Conservation (phyloP, 164 flowering plant genomes). For the Vitis vinifera region DNA sequence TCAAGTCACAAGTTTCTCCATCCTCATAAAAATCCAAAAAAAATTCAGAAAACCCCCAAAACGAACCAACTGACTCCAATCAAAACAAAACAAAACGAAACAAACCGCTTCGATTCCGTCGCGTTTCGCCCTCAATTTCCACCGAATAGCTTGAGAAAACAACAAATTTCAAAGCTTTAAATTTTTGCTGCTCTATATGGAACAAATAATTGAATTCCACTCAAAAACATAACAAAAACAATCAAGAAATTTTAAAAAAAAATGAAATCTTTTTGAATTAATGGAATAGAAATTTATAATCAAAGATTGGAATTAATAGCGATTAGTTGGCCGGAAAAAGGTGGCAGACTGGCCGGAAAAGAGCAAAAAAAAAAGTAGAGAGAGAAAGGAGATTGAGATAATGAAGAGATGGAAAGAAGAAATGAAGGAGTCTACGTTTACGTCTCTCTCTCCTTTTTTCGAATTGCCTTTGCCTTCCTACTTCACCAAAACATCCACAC, state of each 20-base stretch:
- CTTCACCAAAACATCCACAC: not conserved
- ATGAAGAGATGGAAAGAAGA: slow-evolving; percentile 1
- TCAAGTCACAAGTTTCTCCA: slow-evolving; percentile 25
- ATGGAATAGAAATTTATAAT: not conserved
- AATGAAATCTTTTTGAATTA: not conserved
- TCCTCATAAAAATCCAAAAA: slow-evolving; percentile 5
- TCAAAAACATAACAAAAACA: slow-evolving; percentile 4
- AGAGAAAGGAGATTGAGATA: slow-evolving; percentile 14
- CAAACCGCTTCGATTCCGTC: slow-evolving; percentile 4
- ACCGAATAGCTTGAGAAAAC: too few relatives aligned
- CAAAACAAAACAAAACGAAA: slow-evolving; percentile 9
- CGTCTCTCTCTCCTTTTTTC: slow-evolving; percentile 5
- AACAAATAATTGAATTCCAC: too few relatives aligned
- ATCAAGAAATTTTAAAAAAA: not conserved
- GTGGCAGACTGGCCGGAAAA: not conserved
- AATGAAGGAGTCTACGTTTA: slow-evolving; percentile 3
- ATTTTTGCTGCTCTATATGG: too few relatives aligned
- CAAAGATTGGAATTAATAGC: slow-evolving; percentile 1
- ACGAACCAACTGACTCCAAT: slow-evolving; percentile 8
- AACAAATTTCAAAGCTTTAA: too few relatives aligned
- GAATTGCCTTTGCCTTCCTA: not conserved
- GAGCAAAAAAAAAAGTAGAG: not conserved
- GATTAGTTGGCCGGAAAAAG: too few relatives aligned
- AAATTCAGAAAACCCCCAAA: slow-evolving; percentile 3
- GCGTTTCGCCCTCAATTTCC: slow-evolving; percentile 2